Base-by-base conservation (phyloP, 768 basidiomycete species). In the Russula sp. region DNA sequence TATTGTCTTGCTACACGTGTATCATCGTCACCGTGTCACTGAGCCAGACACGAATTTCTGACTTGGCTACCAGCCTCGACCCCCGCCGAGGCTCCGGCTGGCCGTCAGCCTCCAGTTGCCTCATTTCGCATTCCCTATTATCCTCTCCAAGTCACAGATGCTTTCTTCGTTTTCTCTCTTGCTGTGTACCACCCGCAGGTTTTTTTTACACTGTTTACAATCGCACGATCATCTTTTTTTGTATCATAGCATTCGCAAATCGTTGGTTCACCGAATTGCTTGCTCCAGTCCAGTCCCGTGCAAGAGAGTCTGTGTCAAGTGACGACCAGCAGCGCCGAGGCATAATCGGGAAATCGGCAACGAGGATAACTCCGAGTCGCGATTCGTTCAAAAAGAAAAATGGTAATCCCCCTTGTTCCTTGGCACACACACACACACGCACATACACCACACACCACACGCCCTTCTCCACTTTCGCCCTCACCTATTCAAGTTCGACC, bases 171-270 rank as follows among this genome's bases (percentile, higher is more conserved):
- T 49, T 29, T 25, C 50, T 53, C 43, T 34, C 50, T 59, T 53
- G 59, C 29, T 58, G 42, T 62, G 43, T 52, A 57, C 49, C 49
- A 42, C 5, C 35, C 14, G 45, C 61, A 60, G 46, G 46, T 29
- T 29, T 29, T 13, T 54, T 52, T 42, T 59, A 54, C 52, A 41
- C 43, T 50, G 25, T 25, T 57, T 61, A 61, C 55, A 38, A 51
- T 51, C 55, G 35, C 61, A 61, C 35, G 41, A 41, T 41, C 61
- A 52, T 34, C 43, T 52, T 52, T 39, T 45, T 56, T 46, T 62
- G 61, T 62, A 62, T 62, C 45, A 25, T 49, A 58, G 11, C 42
- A 42, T 49, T 57, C 56, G 48, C 43, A 45, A 32, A 20, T 46
- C 59, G 43, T 49, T 32, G 59, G 35, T 41, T 41, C 43, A 52